These are phyloP conservation scores for Starmerella gropengiesseri DNA, from an alignment of 805 yeast genomes.

Conservation along the genomic window DNA sequence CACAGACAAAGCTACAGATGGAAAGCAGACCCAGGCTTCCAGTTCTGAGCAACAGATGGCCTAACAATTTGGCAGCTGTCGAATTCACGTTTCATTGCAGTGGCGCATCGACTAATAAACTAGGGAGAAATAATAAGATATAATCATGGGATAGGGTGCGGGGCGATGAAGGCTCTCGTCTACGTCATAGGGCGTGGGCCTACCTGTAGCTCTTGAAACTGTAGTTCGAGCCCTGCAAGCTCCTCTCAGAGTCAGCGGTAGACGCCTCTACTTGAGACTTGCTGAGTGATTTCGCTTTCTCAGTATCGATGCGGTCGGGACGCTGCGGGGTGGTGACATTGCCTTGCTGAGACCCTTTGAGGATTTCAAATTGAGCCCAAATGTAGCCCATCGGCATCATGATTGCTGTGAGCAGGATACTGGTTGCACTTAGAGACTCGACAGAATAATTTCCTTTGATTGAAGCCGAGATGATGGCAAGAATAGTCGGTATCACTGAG, in stretches of 20 bases:
- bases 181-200: too few relatives aligned
- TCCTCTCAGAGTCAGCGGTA: not conserved
- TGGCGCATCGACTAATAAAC: too few relatives aligned
- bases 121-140: too few relatives aligned
- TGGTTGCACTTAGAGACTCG: conserved; percentile 16
- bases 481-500: conserved; percentile 61
- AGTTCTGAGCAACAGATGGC: too few relatives aligned
- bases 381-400: conserved; percentile 24
- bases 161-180: too few relatives aligned
- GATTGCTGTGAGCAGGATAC: conserved; percentile 19
- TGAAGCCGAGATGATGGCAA: conserved; percentile 41
- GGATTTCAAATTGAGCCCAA: conserved; percentile 22
- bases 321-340: not conserved
- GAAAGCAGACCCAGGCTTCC: too few relatives aligned
- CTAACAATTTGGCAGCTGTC: too few relatives aligned
- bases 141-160: too few relatives aligned
- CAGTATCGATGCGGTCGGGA: not conserved
- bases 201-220: too few relatives aligned
- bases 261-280: not conserved
- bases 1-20: too few relatives aligned
- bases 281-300: not conserved
- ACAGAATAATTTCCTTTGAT: conserved; percentile 9
- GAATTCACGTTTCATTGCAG: too few relatives aligned
- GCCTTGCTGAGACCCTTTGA: not conserved
- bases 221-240: not conserved